Evolutionary conservation across 2,329 filamentous ascomycete species (phyloP).

Genomic region (Fusarium nelsonii): DNA sequence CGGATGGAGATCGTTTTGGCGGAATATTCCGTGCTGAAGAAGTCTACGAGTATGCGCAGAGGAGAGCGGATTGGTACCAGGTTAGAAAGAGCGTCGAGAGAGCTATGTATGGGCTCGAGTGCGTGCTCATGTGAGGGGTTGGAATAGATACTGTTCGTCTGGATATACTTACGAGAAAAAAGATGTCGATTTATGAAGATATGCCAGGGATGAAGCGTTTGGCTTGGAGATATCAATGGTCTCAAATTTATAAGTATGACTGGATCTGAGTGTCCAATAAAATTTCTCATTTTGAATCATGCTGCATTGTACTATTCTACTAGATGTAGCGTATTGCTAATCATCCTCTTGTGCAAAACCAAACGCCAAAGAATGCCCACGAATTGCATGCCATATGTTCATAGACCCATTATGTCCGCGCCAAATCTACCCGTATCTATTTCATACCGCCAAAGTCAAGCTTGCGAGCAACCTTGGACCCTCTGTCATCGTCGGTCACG

Average conservation of each 20-base stretch:
- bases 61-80: constrained; percentile 93
- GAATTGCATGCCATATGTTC: constrained; percentile 14
- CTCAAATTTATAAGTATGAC: constrained; percentile 32
- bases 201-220: constrained; percentile 26
- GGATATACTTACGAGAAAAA: constrained; percentile 24
- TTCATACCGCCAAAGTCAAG: constrained; percentile 76
- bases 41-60: constrained; percentile 96
- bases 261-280: constrained; percentile 23
- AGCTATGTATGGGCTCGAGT: constrained; percentile 97
- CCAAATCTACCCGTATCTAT: constrained; percentile 5
- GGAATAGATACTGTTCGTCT: not conserved
- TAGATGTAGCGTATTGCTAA: constrained; percentile 6
- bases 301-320: not conserved
- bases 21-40: constrained; percentile 96
- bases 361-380: constrained; percentile 35
- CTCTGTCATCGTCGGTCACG: constrained; percentile 74
- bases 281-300: not conserved
- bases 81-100: constrained; percentile 91
- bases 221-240: constrained; percentile 14
- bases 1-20: constrained; percentile 88
- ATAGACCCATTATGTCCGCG: not conserved
- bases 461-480: constrained; percentile 83
- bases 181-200: constrained; percentile 29
- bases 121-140: constrained; percentile 77
- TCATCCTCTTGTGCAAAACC: constrained; percentile 3